phyloP scores from a whole-genome alignment of 139 green algal species.

The Chlorella sp. region DNA sequence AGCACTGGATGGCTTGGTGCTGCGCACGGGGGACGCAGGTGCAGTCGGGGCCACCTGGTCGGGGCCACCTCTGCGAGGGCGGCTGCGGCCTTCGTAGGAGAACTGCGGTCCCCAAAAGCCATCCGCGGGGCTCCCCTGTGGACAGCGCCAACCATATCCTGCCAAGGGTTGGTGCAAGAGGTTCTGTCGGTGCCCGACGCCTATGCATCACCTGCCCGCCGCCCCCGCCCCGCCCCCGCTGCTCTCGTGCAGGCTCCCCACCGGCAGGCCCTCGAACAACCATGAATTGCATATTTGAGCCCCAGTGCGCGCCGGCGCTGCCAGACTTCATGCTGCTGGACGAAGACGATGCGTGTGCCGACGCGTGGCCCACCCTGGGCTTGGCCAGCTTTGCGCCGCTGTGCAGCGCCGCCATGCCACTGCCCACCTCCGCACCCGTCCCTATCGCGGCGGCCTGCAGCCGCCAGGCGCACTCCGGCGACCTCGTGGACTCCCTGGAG shows the following conservation, averaged over 20 bases:
- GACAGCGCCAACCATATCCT: too few species aligned
- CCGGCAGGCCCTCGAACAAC: neutral
- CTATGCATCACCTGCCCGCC: neutral
- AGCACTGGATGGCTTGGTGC: too few species aligned
- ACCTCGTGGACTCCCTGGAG: conserved; percentile 42
- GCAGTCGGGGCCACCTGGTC: too few species aligned
- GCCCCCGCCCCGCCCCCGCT: too few species aligned
- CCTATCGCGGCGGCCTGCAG: neutral
- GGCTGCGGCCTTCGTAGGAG: too few species aligned
- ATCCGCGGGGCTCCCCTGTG: too few species aligned
- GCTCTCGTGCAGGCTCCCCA: too few species aligned
- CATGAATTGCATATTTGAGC: neutral
- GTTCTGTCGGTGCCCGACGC: neutral
- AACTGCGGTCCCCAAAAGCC: too few species aligned
- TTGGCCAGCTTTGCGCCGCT: conserved; percentile 8
- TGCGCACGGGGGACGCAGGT: too few species aligned
- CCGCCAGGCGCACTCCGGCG: neutral
- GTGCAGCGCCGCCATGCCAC: neutral
- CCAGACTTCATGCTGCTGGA: conserved; percentile 24
- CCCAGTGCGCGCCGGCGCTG: neutral
- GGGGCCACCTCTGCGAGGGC: too few species aligned
- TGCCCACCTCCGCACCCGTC: conserved; percentile 6
- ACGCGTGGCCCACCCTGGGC: neutral
- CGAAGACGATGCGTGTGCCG: neutral
- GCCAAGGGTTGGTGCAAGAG: too few species aligned